Evolutionary conservation across 1,139 yeast genomes (phyloP), one percentile per base, ranked within the genome.

Genomic region (Scheffersomyces titani): DNA sequence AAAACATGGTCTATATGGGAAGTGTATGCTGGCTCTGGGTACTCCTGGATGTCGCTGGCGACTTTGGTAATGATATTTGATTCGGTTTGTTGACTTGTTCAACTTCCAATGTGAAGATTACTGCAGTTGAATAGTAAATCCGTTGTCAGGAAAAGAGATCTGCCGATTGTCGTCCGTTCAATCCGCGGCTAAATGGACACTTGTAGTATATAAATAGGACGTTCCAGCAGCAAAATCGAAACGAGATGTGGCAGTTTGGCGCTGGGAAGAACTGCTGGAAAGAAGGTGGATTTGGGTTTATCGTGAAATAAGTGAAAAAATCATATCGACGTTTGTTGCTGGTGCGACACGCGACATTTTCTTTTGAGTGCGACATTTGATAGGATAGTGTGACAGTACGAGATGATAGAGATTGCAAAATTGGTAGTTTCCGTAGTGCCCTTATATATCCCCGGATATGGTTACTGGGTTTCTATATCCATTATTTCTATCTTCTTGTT

Each of bases 1-100:
- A 80, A 68, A 80, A 80, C 84, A 80, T 80, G 55, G 48, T 57
- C 56, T 56, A 50, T 51, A n/a, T 45, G 47, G 47, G 30, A 46
- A n/a, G 47, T 22, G 40, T 30, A 30, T 30, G 40, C 9, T 30
- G 40, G 2, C 40, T 30, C 50, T 47, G 47, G 21, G 18, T 22
- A 48, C 30, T 18, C 30, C 30, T 49, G 19, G 50, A 30, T 44
- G 54, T 20, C 24, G 21, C 19, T 52, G 44, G 49, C n/a, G 30
- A 30, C 36, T 24, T 21, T 40, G 13, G 11, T 20, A 13, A 19
- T 19, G 36, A 18, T 22, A 16, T 30, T 6, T 30, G 40, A 11
- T 7, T 30, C 16, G 16, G 3, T 30, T 30, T 16, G 40, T 30
- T 30, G 40, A 30, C 40, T 30, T 30, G 40, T 30, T 30, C 40